Base-by-base conservation (phyloP, 805 yeast genomes). In the Cyberlindnera suaveolens region DNA sequence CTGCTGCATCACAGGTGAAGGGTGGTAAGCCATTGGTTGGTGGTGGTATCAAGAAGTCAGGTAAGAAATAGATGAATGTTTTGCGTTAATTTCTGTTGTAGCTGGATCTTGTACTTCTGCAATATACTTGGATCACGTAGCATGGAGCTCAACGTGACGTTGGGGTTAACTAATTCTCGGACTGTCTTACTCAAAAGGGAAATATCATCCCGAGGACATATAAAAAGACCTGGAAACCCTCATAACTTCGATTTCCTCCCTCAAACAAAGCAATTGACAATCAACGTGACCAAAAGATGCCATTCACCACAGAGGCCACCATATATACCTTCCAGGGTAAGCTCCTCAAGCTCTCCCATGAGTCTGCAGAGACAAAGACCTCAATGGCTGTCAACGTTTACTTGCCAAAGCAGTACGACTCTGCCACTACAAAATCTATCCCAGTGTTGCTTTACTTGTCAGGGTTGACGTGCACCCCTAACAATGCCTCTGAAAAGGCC, bases 21-120 rank as follows among this genome's bases (percentile, higher is more conserved):
- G 79, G 85, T 60, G 96, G 96, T 52, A 96, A 96, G 43, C 96
- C 96, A 31, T 69, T 90, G 58, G 80, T 81, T 42, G 90, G 95
- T 50, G 96, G 96, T 41, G 98, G 98, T 47, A 90, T 90, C 72
- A 90, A 91, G 78, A 91, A 90, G 79, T 83, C 85, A 55, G 85
- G 78, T 51, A 75, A 75, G 71, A 75, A 75, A 68, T 65, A 58
- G 49, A 23, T 23, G 27, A 10, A 23, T 23, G 20, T 35, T 4
- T 15, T 16, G 18, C n/a, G 37, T 14, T 39, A 3, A 2, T 32
- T 18, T 20, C 26, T 33, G 23, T 39, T 38, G 60, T 50, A 9
- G 27, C 31, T 30, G 16, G 13, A 7, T 29, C 9, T 6, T 19
- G 8, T 35, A 20, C 5, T 20, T 35, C 11, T 10, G 10, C 11